A percentile compares a stretch with the other conserved stretches of the same genome.
These are phyloP conservation scores for Xylaria sp. DNA, from an alignment of 495 filamentous ascomycete genomes.

Conservation along the genomic window DNA sequence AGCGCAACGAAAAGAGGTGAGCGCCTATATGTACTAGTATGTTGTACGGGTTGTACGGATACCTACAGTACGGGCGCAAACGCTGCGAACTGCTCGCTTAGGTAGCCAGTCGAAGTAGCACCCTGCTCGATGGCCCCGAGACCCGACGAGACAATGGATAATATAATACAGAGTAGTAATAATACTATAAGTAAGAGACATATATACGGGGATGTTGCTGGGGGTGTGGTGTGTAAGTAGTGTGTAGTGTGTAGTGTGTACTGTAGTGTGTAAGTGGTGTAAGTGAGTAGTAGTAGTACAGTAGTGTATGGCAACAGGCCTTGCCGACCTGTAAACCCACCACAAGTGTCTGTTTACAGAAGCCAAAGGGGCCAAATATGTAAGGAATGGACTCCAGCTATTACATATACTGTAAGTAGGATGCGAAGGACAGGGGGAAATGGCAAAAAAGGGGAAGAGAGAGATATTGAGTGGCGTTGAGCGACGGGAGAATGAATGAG, in stretches of 20 bases:
- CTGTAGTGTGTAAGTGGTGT: no score
- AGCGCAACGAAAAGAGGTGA: constrained; percentile 23
- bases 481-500: constrained; percentile 7
- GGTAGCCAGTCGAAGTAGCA: neutral
- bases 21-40: no score
- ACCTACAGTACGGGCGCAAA: constrained; percentile 15
- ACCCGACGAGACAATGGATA: neutral
- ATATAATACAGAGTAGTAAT: neutral
- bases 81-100: constrained; percentile 26
- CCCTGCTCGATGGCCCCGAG: neutral
- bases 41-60: constrained; percentile 14
- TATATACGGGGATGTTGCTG: neutral
- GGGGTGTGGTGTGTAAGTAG: neutral
- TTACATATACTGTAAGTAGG: no score
- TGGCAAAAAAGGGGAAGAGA: neutral
- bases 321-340: neutral
- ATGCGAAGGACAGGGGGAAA: neutral
- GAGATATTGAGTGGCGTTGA: neutral
- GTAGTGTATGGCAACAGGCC: neutral
- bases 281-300: no score
- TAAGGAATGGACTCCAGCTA: neutral
- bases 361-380: neutral
- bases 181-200: constrained; percentile 2
- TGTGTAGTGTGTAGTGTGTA: neutral
- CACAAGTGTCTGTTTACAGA: neutral